Evolutionary conservation across 1,284 basidiomycete species (phyloP), one percentile per base, ranked within the genome.

Genomic region (Trichosporon ovoides): DNA sequence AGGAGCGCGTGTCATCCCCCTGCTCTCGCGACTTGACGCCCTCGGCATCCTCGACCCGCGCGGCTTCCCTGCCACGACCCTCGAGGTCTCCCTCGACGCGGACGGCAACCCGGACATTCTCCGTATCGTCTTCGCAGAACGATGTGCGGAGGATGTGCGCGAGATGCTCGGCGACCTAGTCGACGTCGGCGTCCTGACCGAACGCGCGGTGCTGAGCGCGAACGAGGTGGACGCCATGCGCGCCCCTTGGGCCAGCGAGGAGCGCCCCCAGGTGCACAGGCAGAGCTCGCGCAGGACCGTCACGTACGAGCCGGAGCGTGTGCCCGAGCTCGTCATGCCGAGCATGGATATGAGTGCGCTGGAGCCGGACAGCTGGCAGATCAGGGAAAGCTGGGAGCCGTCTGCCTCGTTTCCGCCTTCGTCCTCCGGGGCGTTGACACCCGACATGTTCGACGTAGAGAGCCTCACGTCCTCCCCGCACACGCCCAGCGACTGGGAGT

Each of bases 11-110:
- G 55, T 74, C 43, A 64, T 69, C 3, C 70, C 72, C 1, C 62
- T 76, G 7, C 58, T 76, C 3, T 64, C 64, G 12, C 66, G 67
- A 34, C 61, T 76, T 7, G 68, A 73, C 33, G 55, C 59, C 1
- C 58, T 74, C 36, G 71, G 72, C 34, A 59, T 73, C 6, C 55
- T 68, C 12, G 56, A 43, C 16, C 50, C 18, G 28, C 50, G 34
- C 37, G 33, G 18, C 31, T 55, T 37, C 36, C 62, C 62, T 14
- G 11, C 31, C 1, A 57, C 57, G 6, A 35, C 34, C 11, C 59
- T 63, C 48, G 55, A 61, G 6, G 28, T 61, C 20, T 22, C 43
- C 7, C 20, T 52, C 24, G 7, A 37, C 12, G 62, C 69, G 56
- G 36, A 54, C 19, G 69, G 67, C 16, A 52, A 53, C 35, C 71